Percentiles rank a stretch among this genome's conserved stretches.
These are phyloP conservation scores for Haematococcus sp. DNA, from an alignment of 139 green algal species.

Conservation along the genomic window DNA sequence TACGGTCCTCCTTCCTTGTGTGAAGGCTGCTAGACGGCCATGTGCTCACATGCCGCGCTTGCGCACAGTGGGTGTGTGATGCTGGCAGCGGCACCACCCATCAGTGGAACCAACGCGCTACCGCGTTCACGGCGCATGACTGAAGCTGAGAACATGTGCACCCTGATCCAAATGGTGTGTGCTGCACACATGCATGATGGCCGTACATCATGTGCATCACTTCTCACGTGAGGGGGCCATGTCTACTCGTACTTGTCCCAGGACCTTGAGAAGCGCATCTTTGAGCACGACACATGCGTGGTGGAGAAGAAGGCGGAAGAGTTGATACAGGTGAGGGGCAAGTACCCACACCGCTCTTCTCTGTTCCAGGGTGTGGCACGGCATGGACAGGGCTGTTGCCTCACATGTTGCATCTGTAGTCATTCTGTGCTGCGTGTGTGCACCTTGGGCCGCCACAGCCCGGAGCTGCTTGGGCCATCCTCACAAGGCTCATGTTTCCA, in stretches of 20 bases:
- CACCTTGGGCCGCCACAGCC: too few species aligned
- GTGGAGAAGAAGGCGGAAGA: slow-evolving; percentile 43
- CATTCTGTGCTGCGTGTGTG: neutral
- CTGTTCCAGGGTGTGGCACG: neutral
- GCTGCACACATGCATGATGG: too few species aligned
- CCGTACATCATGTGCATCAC: too few species aligned
- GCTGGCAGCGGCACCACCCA: too few species aligned
- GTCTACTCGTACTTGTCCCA: neutral
- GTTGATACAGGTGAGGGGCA: slow-evolving; percentile 16
- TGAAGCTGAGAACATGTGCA: too few species aligned
- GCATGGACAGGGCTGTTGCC: neutral
- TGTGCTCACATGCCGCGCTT: neutral
- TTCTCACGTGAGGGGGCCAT: too few species aligned
- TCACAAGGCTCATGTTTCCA: too few species aligned
- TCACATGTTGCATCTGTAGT: neutral
- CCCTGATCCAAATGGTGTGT: too few species aligned
- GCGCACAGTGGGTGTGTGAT: neutral
- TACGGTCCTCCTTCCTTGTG: neutral
- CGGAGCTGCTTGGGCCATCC: too few species aligned
- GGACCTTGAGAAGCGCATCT: slow-evolving; percentile 62
- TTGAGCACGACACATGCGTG: slow-evolving; percentile 60
- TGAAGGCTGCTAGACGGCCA: neutral
- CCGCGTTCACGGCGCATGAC: too few species aligned
- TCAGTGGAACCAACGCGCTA: too few species aligned
- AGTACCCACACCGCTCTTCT: neutral